Conservation (phyloP, 2,329 filamentous ascomycete species). For the Diaporthe batatas region DNA sequence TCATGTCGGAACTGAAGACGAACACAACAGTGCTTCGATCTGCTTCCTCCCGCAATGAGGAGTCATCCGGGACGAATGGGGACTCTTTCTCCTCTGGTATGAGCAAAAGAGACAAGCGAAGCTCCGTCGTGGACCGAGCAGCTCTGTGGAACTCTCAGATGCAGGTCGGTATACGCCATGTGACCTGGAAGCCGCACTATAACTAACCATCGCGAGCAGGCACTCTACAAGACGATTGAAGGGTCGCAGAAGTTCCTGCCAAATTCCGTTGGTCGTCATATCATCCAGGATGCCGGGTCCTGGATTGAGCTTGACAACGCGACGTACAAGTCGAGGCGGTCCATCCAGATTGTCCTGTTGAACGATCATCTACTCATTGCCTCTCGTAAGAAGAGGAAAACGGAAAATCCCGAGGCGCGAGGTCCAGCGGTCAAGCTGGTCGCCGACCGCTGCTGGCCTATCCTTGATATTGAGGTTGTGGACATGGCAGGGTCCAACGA, state of each 20-base stretch:
- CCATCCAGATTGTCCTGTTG: conserved; percentile 91
- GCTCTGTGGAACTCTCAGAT: conserved; percentile 78
- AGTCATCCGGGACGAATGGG: conserved; percentile 62
- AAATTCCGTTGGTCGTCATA: conserved; percentile 89
- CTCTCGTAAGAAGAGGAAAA: conserved; percentile 90
- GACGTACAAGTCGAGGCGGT: conserved; percentile 91
- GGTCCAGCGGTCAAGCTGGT: conserved; percentile 81
- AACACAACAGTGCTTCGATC: conserved; percentile 77
- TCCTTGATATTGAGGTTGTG: conserved; percentile 92
- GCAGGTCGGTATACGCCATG: conserved; percentile 58
- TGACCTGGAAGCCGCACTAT: not conserved
- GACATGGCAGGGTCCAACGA: conserved; percentile 81
- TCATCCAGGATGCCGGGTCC: conserved; percentile 89
- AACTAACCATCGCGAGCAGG: conserved; percentile 52
- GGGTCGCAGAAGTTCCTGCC: conserved; percentile 97
- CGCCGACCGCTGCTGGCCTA: conserved; percentile 92
- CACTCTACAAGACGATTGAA: conserved; percentile 96
- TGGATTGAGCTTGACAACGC: conserved; percentile 99
- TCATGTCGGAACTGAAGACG: conserved; percentile 92
- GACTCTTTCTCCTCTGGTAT: conserved; percentile 64
- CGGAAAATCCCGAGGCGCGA: conserved; percentile 71
- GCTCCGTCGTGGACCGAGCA: conserved; percentile 82
- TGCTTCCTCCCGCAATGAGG: conserved; percentile 66
- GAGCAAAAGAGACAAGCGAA: conserved; percentile 84
- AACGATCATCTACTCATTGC: conserved; percentile 96